A percentile compares a stretch with the other conserved stretches of the same genome.
phyloP scores from a whole-genome alignment of 2,329 filamentous ascomycete genomes.

The Colletotrichum nymphaeae region DNA sequence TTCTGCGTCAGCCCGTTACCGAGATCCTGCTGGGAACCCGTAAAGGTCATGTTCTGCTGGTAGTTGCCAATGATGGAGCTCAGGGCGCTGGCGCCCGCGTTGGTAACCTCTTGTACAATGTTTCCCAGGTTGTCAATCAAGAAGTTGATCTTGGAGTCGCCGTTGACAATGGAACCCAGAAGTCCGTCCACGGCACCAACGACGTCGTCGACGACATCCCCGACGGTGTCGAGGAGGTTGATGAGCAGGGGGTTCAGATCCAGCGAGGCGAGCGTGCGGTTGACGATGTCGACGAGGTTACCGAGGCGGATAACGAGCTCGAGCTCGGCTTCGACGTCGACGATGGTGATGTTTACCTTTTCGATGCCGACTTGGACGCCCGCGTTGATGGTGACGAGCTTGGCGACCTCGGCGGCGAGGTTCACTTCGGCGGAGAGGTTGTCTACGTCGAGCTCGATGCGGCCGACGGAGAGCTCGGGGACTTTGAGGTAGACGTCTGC shows the following conservation, averaged over 20 bases:
- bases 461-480: constrained; percentile 67
- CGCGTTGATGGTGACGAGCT: constrained; percentile 65
- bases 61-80: constrained; percentile 69
- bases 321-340: constrained; percentile 68
- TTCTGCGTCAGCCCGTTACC: constrained; percentile 56
- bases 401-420: constrained; percentile 69
- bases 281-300: constrained; percentile 70
- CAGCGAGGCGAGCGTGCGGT: constrained; percentile 67
- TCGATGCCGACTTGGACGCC: constrained; percentile 62
- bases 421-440: constrained; percentile 69
- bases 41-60: constrained; percentile 67
- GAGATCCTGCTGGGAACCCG: constrained; percentile 45
- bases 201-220: constrained; percentile 62
- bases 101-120: constrained; percentile 69
- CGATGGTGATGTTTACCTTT: constrained; percentile 70
- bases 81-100: constrained; percentile 55
- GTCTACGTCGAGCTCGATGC: constrained; percentile 71
- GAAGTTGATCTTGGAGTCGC: constrained; percentile 65
- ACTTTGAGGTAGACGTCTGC: constrained; percentile 70
- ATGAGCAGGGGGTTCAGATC: constrained; percentile 72
- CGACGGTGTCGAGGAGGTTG: constrained; percentile 64
- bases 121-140: constrained; percentile 71
- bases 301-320: constrained; percentile 70
- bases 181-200: constrained; percentile 69
- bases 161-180: constrained; percentile 68